Evolutionary conservation across 805 yeast species (phyloP).

Genomic region (Pichia cabralensis): DNA sequence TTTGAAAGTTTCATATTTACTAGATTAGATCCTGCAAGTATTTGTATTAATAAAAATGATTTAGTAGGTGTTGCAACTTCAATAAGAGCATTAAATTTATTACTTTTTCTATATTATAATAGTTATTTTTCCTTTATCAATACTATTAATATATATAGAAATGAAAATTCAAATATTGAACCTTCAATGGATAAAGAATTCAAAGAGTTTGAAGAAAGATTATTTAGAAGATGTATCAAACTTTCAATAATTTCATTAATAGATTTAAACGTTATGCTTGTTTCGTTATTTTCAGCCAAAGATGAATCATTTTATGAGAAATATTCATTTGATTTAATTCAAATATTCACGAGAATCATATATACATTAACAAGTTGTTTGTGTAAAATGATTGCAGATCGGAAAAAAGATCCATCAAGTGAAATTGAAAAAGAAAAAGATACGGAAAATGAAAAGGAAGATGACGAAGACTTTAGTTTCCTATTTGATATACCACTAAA

Average conservation of each 20-base stretch:
- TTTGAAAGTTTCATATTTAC: slow-evolving; percentile 12
- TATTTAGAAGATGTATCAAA: slow-evolving; percentile 12
- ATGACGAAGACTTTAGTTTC: slow-evolving; percentile 1
- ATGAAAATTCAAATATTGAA: neutral
- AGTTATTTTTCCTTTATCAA: slow-evolving; percentile 7
- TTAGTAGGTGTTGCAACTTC: slow-evolving; percentile 3
- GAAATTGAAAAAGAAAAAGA: neutral
- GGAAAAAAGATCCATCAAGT: neutral
- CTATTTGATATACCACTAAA: slow-evolving; percentile 7
- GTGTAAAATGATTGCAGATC: slow-evolving; percentile 8
- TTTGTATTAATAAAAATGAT: slow-evolving; percentile 5
- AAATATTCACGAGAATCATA: slow-evolving; percentile 13
- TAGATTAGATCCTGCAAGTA: slow-evolving; percentile 5
- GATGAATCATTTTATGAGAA: slow-evolving; percentile 9
- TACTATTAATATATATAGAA: neutral
- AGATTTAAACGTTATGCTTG: slow-evolving; percentile 12
- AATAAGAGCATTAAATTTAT: slow-evolving; percentile 11
- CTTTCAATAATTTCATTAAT: slow-evolving; percentile 14
- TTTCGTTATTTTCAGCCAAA: slow-evolving; percentile 6
- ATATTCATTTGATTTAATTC: slow-evolving; percentile 17
- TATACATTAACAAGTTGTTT: slow-evolving; percentile 11
- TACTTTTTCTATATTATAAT: slow-evolving; percentile 16
- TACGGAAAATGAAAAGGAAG: neutral
- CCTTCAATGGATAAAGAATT: slow-evolving; percentile 8
- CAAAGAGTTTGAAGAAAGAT: slow-evolving; percentile 10